These are phyloP conservation scores for Ophidiomyces ophidiicola DNA, from an alignment of 2,329 filamentous ascomycete species.

Conservation along the genomic window DNA sequence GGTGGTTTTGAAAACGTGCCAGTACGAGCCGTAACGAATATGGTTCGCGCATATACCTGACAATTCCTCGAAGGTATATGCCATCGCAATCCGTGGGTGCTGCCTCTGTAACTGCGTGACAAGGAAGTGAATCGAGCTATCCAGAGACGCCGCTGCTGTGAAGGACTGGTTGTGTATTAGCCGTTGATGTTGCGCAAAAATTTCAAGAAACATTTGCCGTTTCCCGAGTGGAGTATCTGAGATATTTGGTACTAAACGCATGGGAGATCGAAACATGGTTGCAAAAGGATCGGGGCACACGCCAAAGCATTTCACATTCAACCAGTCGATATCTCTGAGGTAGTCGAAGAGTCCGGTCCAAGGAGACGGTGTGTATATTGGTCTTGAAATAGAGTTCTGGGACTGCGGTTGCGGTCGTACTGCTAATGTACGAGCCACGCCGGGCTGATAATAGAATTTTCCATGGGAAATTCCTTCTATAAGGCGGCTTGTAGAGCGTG, in stretches of 20 bases:
- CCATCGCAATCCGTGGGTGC: constrained; percentile 12
- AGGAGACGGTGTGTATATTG: constrained; percentile 9
- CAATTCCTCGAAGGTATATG: constrained; percentile 15
- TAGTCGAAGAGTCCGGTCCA: constrained; percentile 16
- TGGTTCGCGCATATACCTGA: constrained; percentile 14
- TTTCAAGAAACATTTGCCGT: constrained; percentile 17
- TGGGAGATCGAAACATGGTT: constrained; percentile 15
- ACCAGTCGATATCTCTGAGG: constrained; percentile 16
- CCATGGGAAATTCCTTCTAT: constrained; percentile 9
- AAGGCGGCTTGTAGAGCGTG: constrained; percentile 7
- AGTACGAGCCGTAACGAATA: constrained; percentile 16
- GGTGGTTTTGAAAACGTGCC: constrained; percentile 13
- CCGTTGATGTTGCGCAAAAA: constrained; percentile 14
- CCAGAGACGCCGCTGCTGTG: constrained; percentile 6
- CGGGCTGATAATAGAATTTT: constrained; percentile 13
- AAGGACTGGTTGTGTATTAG: constrained; percentile 13
- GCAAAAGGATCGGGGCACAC: constrained; percentile 15
- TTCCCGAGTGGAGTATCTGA: constrained; percentile 14
- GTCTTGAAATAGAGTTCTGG: constrained; percentile 2
- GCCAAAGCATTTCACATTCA: constrained; percentile 13
- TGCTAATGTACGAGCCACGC: constrained; percentile 10
- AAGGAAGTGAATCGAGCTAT: constrained; percentile 12
- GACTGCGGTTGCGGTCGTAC: constrained; percentile 7
- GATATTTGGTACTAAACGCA: constrained; percentile 15
- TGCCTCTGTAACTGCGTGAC: constrained; percentile 14